A percentile compares a stretch with the other conserved stretches of the same genome.
Conservation (phyloP, 495 filamentous ascomycete species). For the Penicillium lagena region DNA sequence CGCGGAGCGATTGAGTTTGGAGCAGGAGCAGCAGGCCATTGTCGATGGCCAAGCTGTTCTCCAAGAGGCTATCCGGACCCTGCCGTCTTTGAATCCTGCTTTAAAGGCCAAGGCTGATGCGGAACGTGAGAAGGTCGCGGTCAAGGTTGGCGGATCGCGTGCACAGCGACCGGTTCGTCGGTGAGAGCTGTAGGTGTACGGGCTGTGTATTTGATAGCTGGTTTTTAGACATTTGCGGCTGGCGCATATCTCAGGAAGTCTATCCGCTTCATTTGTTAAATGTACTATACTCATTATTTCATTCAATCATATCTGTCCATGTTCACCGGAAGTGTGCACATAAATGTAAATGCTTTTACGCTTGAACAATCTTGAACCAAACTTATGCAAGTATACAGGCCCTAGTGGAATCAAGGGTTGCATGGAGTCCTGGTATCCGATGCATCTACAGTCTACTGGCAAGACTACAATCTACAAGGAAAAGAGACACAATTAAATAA, state of each 20-base stretch:
- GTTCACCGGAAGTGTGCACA: not conserved
- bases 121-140: slow-evolving; percentile 36
- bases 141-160: slow-evolving; percentile 20
- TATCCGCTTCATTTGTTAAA: slow-evolving; percentile 26
- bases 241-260: slow-evolving; percentile 30
- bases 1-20: slow-evolving; percentile 26
- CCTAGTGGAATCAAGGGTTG: too few relatives aligned
- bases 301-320: slow-evolving; percentile 3
- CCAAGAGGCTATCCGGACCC: slow-evolving; percentile 19
- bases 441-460: too few relatives aligned
- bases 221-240: slow-evolving; percentile 26
- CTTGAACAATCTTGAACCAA: not conserved
- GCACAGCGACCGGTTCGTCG: slow-evolving; percentile 22
- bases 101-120: slow-evolving; percentile 22
- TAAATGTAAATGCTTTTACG: not conserved
- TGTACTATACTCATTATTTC: slow-evolving; percentile 34
- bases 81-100: slow-evolving; percentile 32
- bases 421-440: too few relatives aligned
- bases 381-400: too few relatives aligned
- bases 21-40: slow-evolving; percentile 16
- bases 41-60: slow-evolving; percentile 37
- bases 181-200: slow-evolving; percentile 17
- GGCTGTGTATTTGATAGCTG: slow-evolving; percentile 8
- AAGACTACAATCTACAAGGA: too few relatives aligned
- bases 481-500: too few relatives aligned